Evolutionary conservation across 352 stramenopile genomes (phyloP).

Genomic region (Pythium oligandrum): DNA sequence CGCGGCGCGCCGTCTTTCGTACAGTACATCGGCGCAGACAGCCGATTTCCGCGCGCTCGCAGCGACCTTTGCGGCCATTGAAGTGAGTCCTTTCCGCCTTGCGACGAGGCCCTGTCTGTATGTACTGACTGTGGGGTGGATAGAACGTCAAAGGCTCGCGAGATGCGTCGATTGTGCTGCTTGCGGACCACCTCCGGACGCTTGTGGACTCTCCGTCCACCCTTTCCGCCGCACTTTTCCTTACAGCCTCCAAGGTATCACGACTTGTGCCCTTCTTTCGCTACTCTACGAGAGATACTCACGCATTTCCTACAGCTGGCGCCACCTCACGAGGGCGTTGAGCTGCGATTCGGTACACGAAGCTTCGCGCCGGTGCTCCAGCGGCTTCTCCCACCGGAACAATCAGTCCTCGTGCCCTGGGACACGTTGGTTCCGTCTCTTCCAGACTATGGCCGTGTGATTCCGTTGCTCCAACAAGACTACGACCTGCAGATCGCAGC

Average conservation of each 20-base stretch:
- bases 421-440: conserved; percentile 27
- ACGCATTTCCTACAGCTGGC: conserved; percentile 37
- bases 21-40: no score
- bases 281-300: not conserved
- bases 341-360: conserved; percentile 68
- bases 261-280: not conserved
- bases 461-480: conserved; percentile 11
- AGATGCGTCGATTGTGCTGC: conserved; percentile 36
- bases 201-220: conserved; percentile 26
- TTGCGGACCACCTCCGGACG: conserved; percentile 38
- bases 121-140: not conserved
- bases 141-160: conserved; percentile 55
- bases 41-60: conserved; percentile 34
- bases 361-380: conserved; percentile 55
- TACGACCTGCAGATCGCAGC: not conserved
- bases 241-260: conserved; percentile 50
- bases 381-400: conserved; percentile 23
- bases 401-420: conserved; percentile 11
- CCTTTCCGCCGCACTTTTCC: conserved; percentile 55
- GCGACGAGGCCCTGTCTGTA: not conserved
- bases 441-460: conserved; percentile 17
- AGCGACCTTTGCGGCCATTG: conserved; percentile 43
- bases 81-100: conserved; percentile 22
- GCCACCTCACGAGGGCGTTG: conserved; percentile 59
- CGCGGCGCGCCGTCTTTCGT: no score